Evolutionary conservation across 148 eudicot genomes (phyloP).

Genomic region (Fagopyrum esculentum): DNA sequence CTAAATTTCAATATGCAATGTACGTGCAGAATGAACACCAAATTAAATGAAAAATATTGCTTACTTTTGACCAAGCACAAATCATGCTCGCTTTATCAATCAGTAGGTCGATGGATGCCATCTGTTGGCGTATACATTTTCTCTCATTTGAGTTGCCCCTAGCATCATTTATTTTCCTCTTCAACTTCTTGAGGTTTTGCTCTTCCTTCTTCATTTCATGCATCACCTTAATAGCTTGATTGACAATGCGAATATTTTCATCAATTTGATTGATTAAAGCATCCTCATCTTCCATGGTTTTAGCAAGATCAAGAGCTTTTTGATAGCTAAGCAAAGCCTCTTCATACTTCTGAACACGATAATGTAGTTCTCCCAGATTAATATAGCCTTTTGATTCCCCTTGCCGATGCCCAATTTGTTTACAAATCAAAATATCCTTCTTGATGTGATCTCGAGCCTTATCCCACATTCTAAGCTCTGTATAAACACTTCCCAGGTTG

Average conservation of each 20-base stretch:
- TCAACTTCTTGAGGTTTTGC: slow-evolving; percentile 68
- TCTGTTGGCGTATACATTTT: slow-evolving; percentile 53
- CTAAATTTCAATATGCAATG: not conserved
- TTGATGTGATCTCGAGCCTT: slow-evolving; percentile 59
- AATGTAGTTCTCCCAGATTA: slow-evolving; percentile 74
- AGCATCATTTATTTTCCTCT: slow-evolving; percentile 36
- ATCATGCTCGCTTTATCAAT: slow-evolving; percentile 59
- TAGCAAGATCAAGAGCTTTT: slow-evolving; percentile 70
- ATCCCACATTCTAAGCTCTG: slow-evolving; percentile 68
- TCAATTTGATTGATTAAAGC: slow-evolving; percentile 52
- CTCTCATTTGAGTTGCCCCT: slow-evolving; percentile 61
- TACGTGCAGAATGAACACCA: not conserved
- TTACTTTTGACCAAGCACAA: slow-evolving; percentile 66
- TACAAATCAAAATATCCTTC: slow-evolving; percentile 72
- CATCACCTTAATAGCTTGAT: slow-evolving; percentile 46
- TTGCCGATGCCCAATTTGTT: slow-evolving; percentile 59
- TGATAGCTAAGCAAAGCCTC: slow-evolving; percentile 69
- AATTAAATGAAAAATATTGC: not conserved
- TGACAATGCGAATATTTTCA: slow-evolving; percentile 56
- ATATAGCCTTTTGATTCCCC: slow-evolving; percentile 98
- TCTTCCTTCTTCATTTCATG: slow-evolving; percentile 59
- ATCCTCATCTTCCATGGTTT: slow-evolving; percentile 81
- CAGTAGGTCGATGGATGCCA: slow-evolving; percentile 63
- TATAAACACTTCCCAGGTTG: slow-evolving; percentile 80
- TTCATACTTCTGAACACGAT: slow-evolving; percentile 61